These are phyloP conservation scores for Aphanocladium album DNA, from an alignment of 2,329 filamentous ascomycete species.

Conservation along the genomic window DNA sequence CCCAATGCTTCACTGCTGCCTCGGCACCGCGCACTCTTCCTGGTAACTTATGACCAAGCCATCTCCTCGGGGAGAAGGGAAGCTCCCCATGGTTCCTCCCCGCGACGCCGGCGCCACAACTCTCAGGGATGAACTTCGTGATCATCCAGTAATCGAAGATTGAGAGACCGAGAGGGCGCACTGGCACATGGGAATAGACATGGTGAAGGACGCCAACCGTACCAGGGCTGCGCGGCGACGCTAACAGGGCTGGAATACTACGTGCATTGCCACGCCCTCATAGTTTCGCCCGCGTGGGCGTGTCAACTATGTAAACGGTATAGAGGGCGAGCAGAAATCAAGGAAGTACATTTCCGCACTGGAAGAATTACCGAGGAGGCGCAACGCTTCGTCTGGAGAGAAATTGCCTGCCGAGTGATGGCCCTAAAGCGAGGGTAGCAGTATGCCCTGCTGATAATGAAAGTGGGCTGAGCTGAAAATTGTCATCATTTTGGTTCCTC, in stretches of 20 bases:
- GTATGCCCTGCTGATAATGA: background rate
- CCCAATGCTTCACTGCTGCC: too few relatives aligned
- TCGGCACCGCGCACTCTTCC: background rate
- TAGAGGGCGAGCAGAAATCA: background rate
- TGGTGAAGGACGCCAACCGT: background rate
- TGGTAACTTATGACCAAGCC: background rate
- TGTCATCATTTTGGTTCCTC: background rate
- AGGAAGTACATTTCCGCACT: background rate
- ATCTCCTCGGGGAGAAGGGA: background rate
- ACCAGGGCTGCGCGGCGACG: slow-evolving; percentile 1
- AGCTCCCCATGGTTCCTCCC: background rate
- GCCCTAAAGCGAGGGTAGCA: background rate
- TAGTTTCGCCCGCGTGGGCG: background rate
- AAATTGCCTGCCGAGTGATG: background rate
- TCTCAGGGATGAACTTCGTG: background rate
- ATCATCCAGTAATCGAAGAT: background rate
- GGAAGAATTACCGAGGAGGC: background rate
- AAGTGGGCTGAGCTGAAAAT: background rate
- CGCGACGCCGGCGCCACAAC: background rate
- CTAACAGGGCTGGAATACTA: background rate
- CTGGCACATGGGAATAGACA: background rate
- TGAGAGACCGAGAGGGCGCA: background rate
- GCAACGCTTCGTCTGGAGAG: too few relatives aligned
- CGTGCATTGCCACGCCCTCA: background rate
- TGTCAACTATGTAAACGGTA: background rate